Percentiles rank a stretch among this genome's conserved stretches.
Conservation (phyloP, 108 stramenopile genomes). For the Nitzschia sp. region DNA sequence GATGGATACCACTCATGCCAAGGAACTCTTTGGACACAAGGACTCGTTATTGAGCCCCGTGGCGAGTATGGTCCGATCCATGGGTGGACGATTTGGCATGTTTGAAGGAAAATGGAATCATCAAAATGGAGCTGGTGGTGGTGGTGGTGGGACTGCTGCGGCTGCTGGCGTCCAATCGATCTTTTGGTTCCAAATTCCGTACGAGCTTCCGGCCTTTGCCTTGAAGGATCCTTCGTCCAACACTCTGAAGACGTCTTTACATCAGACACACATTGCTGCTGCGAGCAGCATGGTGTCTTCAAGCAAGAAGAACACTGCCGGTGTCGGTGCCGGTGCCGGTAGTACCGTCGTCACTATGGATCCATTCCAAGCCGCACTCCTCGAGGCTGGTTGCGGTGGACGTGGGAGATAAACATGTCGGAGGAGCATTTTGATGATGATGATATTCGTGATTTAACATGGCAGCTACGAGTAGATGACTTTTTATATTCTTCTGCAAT, state of each 20-base stretch:
- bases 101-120: constrained; percentile 17
- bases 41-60: constrained; percentile 18
- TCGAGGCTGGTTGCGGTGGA: constrained; percentile 11
- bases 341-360: constrained; percentile 5
- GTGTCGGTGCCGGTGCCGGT: too few species aligned
- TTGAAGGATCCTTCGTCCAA: not conserved
- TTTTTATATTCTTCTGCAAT: too few species aligned
- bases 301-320: too few species aligned
- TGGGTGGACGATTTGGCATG: constrained; percentile 20
- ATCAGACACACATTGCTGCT: not conserved
- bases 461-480: too few species aligned
- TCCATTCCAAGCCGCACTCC: constrained; percentile 6
- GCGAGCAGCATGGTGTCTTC: not conserved
- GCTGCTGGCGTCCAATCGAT: constrained; percentile 20
- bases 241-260: not conserved
- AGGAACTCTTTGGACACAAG: constrained; percentile 3
- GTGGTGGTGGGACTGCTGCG: too few species aligned
- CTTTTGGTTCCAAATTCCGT: constrained; percentile 60
- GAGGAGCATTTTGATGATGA: too few species aligned
- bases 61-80: constrained; percentile 9
- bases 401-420: not conserved
- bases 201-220: constrained; percentile 28
- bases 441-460: too few species aligned
- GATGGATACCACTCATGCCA: not conserved
- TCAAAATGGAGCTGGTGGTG: not conserved